phyloP scores from a whole-genome alignment of 306 rosid species.

The Rosa chinensis region DNA sequence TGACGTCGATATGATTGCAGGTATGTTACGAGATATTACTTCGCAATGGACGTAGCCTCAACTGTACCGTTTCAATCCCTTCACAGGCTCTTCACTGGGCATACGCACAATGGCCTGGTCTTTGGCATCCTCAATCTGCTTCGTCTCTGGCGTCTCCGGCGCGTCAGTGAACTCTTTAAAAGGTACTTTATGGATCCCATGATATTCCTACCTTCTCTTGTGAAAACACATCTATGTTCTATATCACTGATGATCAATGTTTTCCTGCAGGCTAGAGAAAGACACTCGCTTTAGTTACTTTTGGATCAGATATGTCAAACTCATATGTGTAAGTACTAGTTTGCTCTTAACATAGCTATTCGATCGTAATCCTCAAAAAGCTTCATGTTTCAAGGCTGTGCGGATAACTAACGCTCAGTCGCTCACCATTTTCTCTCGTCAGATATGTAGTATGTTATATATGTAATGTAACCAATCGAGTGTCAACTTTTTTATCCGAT shows the following conservation, averaged over 20 bases:
- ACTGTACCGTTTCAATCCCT: constrained; percentile 68
- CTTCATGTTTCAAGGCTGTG: not conserved
- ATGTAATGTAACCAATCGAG: not conserved
- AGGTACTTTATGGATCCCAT: constrained; percentile 39
- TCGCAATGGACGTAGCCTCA: constrained; percentile 72
- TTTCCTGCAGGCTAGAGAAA: constrained; percentile 68
- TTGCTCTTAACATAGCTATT: not conserved
- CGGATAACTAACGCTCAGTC: no score
- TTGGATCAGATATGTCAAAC: constrained; percentile 59
- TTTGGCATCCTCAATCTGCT: constrained; percentile 77
- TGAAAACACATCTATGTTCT: not conserved
- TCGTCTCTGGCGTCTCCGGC: constrained; percentile 84
- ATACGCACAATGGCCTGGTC: constrained; percentile 19
- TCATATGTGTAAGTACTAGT: constrained; percentile 59
- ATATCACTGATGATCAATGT: not conserved
- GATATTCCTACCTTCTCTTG: not conserved
- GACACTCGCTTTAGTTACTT: constrained; percentile 80
- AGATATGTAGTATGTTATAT: no score
- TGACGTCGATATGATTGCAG: constrained; percentile 29
- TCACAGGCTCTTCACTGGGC: constrained; percentile 47
- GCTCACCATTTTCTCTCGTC: no score
- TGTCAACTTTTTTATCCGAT: not conserved
- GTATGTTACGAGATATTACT: constrained; percentile 55
- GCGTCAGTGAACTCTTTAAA: constrained; percentile 65
- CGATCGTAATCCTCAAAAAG: not conserved